A percentile compares a stretch with the other conserved stretches of the same genome.
Conservation (phyloP, 129 eudicot genomes). For the Dittrichia graveolens region DNA sequence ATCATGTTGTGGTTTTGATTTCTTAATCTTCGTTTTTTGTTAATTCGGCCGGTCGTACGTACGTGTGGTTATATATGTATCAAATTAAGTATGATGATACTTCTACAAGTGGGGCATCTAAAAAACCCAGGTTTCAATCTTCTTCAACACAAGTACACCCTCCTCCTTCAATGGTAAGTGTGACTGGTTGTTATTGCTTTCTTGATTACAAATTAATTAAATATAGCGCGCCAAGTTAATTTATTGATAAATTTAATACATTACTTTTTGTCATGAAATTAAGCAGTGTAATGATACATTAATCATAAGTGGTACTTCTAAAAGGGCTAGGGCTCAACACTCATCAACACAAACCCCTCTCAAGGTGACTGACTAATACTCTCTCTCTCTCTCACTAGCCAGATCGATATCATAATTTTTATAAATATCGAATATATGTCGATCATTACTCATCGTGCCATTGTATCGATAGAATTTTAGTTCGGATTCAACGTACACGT, state of each 20-base stretch:
- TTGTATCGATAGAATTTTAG: background rate
- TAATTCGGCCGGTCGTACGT: background rate
- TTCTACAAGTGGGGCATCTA: slow-evolving; percentile 39
- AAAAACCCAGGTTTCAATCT: slow-evolving; percentile 39
- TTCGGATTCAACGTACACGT: background rate
- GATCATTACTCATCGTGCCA: background rate
- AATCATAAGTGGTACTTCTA: slow-evolving; percentile 54
- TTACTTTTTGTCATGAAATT: slow-evolving; percentile 15
- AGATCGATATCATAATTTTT: background rate
- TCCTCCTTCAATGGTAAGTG: slow-evolving; percentile 32
- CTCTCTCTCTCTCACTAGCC: slow-evolving; percentile 20
- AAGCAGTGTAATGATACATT: slow-evolving; percentile 59
- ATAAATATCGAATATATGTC: background rate
- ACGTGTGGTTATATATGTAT: slow-evolving; percentile 11
- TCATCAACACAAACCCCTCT: slow-evolving; percentile 74
- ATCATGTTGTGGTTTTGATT: slow-evolving; percentile 13
- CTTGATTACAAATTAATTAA: background rate
- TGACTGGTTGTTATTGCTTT: background rate
- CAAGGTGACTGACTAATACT: slow-evolving; percentile 43
- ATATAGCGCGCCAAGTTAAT: slow-evolving; percentile 14
- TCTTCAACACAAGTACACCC: slow-evolving; percentile 25
- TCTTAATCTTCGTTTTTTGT: background rate
- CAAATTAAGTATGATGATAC: slow-evolving; percentile 41
- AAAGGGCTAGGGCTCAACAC: slow-evolving; percentile 74
- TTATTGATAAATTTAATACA: slow-evolving; percentile 8